Base-by-base conservation (phyloP, 2,329 filamentous ascomycete species). In the Chaetomiaceae sp. region DNA sequence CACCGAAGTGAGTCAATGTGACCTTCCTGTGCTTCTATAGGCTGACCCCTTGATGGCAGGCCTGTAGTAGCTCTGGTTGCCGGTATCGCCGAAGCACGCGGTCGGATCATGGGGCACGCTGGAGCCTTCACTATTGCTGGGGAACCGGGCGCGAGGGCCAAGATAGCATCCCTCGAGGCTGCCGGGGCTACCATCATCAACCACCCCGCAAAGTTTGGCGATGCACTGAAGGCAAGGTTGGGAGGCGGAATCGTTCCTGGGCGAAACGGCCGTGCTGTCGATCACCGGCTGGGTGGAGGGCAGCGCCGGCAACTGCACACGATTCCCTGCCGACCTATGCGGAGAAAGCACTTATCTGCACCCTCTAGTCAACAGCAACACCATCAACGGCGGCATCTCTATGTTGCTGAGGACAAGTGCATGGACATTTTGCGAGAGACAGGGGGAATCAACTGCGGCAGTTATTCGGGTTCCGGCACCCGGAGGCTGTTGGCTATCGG, bases 61-160 rank as follows among this genome's bases (percentile, higher is more conserved):
- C 87, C 87, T 0, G 87, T 91, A 39, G 82, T 85, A 62, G 87
- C 83, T 41, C 71, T 89, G 5, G 74, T 91, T 23, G 86, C 79
- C 25, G 87, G 87, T 4, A 69, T 83, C 42, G 70, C 80, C 55
- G 83, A 83, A n/a, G 76, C 77, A 5, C 70, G 73, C 14, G 82
- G 82, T 13, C 76, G 78, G 19, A 77, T 89, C 38, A 90, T 91
- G 86, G 87, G 87, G 9, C 87, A 92, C 65, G 85, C 87, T 9
- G 87, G 87, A 38, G 87, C 87, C 13, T 88, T 87, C 73, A 73
- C 75, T 47, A 75, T 82, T 1, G 75, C 81, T 6, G 84, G 83
- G 17, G 86, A 91, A 63, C 78, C 82, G 3, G 75, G 75, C 53
- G 79, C 83, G 0, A 68, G 73, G 34, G 73, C 76, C n/a, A 92